Conservation (phyloP, 2,329 filamentous ascomycete species). For the Teratosphaeria epicoccoides region DNA sequence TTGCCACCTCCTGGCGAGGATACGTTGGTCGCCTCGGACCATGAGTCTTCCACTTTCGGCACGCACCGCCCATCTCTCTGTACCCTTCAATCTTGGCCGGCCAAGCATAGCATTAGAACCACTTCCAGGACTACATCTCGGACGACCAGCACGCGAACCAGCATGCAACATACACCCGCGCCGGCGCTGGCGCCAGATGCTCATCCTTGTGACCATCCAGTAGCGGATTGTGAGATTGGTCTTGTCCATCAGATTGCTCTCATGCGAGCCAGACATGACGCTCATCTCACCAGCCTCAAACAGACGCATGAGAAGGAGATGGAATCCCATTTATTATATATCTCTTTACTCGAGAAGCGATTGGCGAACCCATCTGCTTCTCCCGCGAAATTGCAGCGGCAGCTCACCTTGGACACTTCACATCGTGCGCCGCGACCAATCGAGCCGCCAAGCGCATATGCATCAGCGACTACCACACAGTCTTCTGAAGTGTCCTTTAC, state of each 20-base stretch:
- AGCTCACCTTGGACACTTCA: slow-evolving; percentile 12
- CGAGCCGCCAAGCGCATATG: slow-evolving; percentile 4
- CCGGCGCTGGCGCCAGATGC: neutral
- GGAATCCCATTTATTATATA: slow-evolving; percentile 29
- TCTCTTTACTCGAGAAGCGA: slow-evolving; percentile 26
- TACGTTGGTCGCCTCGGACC: slow-evolving; percentile 1
- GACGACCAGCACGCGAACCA: neutral
- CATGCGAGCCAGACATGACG: slow-evolving; percentile 30
- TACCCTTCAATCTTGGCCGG: slow-evolving; percentile 1
- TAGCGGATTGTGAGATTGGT: slow-evolving; percentile 2
- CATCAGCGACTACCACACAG: slow-evolving; percentile 11
- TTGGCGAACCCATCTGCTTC: slow-evolving; percentile 8
- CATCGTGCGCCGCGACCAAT: neutral
- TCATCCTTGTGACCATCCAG: neutral
- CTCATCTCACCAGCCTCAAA: slow-evolving; percentile 27
- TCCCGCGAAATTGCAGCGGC: neutral
- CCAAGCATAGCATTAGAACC: neutral
- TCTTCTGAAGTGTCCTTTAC: slow-evolving; percentile 18
- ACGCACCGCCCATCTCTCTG: slow-evolving; percentile 3
- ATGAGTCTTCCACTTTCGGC: neutral
- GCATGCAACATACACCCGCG: neutral
- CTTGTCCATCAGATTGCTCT: slow-evolving; percentile 24
- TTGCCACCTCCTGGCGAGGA: slow-evolving; percentile 1
- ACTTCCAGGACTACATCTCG: neutral
- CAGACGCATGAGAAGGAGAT: slow-evolving; percentile 32